Base-by-base conservation (phyloP, 2,329 filamentous ascomycete genomes). In the Xylaria sp. region DNA sequence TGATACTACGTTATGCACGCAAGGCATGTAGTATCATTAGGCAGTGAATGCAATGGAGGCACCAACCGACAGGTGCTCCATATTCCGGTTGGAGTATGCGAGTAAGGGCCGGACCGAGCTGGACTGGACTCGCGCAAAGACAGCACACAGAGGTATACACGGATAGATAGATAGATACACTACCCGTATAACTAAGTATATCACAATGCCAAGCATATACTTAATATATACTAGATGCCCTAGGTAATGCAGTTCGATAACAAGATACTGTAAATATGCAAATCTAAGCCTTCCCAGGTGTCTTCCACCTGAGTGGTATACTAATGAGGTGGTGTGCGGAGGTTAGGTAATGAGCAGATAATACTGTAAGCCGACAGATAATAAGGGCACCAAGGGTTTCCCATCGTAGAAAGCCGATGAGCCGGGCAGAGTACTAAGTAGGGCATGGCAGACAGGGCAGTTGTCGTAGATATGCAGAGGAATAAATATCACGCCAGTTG, bases 321-420 rank as follows among this genome's bases (percentile, higher is more conserved):
- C 25, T 25, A 25, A 25, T 25, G 25, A 28, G 28, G 28, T 28
- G 28, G 28, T 28, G 28, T 28, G 28, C 28, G 28, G 4, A 28
- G 28, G 28, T 28, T 28, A 28, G 28, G 28, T 28, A 3, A 28
- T 28, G 28, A 28, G 28, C 28, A 28, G 28, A 28, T 28, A 28
- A 28, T 6, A 28, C 28, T 6, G 28, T 28, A 37, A 37, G 34
- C 10, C 8, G 7, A 37, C 34, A 37, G 34, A 15, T 18, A 46
- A 15, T 18, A 46, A 6, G n/a, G 7, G 20, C 20, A 50, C 44
- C 28, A 44, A 59, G 59, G 52, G 28, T 67, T 67, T 63, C 67
- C 67, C 46, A 60, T 63, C 59, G 56, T 9, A 67, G 59, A 41
- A 69, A 67, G 58, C 59, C 67, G 67, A 50, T 10, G 51, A 34